These are phyloP conservation scores for Pilobolus umbonatus DNA, from an alignment of 192 early-diverging fungal genomes.

Conservation along the genomic window DNA sequence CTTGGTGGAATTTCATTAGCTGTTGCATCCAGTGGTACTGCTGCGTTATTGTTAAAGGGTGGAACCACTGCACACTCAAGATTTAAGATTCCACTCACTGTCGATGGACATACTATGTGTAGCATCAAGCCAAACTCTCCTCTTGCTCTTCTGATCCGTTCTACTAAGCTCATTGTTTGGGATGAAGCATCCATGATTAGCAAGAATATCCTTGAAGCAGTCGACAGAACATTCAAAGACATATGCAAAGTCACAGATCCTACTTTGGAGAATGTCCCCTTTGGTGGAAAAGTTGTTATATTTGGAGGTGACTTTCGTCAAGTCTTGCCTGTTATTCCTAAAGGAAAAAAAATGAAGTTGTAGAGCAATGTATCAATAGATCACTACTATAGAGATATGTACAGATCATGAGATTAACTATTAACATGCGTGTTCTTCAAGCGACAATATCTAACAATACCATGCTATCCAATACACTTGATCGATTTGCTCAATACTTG, in stretches of 20 bases:
- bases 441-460: not conserved
- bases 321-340: slow-evolving; percentile 21
- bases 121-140: not conserved
- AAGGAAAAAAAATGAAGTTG: slow-evolving; percentile 9
- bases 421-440: slow-evolving; percentile 17
- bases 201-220: slow-evolving; percentile 12
- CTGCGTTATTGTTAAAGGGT: slow-evolving; percentile 22
- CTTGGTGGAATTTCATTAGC: slow-evolving; percentile 22
- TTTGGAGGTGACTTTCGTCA: slow-evolving; percentile 34
- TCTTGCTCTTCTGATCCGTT: slow-evolving; percentile 2
- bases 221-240: slow-evolving; percentile 15
- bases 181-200: slow-evolving; percentile 35
- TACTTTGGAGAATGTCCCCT: slow-evolving; percentile 16
- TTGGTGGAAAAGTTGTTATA: slow-evolving; percentile 27
- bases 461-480: not conserved
- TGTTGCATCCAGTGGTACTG: slow-evolving; percentile 32
- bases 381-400: slow-evolving; percentile 12
- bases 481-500: not conserved
- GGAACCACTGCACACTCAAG: slow-evolving; percentile 28
- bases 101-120: not conserved
- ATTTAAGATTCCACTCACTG: slow-evolving; percentile 28
- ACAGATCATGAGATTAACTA: not conserved
- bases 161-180: slow-evolving; percentile 32
- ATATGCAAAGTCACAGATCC: not conserved
- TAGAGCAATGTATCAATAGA: slow-evolving; percentile 23